Conservation (phyloP, 768 basidiomycete genomes). For the Mycena belliarum region DNA sequence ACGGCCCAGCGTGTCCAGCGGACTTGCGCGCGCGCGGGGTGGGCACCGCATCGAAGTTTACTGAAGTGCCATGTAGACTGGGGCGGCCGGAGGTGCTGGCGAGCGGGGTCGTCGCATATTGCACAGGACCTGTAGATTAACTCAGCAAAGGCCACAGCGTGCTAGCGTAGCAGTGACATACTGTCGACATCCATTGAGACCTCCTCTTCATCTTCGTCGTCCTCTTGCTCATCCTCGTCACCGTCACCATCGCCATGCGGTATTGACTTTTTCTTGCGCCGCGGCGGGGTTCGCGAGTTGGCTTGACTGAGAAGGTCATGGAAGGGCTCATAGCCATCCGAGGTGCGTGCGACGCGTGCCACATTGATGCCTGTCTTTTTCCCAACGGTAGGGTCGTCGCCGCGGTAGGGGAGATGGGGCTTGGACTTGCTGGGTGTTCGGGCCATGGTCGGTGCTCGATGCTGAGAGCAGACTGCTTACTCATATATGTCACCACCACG, state of each 20-base stretch:
- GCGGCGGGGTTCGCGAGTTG: slow-evolving; percentile 56
- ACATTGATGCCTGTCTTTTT: slow-evolving; percentile 81
- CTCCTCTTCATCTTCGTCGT: slow-evolving; percentile 68
- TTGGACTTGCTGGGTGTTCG: slow-evolving; percentile 45
- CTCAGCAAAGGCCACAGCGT: neutral
- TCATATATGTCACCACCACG: no score
- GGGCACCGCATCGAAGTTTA: slow-evolving; percentile 63
- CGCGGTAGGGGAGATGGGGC: slow-evolving; percentile 75
- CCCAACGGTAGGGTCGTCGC: slow-evolving; percentile 74
- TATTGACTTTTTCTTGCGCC: slow-evolving; percentile 46
- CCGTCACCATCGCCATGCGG: slow-evolving; percentile 16
- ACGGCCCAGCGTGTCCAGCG: slow-evolving; percentile 36
- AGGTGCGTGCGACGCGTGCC: slow-evolving; percentile 65
- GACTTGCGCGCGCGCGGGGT: slow-evolving; percentile 48
- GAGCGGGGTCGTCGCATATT: slow-evolving; percentile 41
- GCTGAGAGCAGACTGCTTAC: no score
- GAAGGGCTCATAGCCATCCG: slow-evolving; percentile 83
- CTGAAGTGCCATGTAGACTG: slow-evolving; percentile 47
- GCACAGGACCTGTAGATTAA: slow-evolving; percentile 37
- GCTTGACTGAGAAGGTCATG: slow-evolving; percentile 72
- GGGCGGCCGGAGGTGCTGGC: slow-evolving; percentile 46
- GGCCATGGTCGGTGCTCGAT: neutral
- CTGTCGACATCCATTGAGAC: slow-evolving; percentile 75
- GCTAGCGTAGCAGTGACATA: slow-evolving; percentile 34
- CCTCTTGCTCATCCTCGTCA: slow-evolving; percentile 42